A percentile compares a stretch with the other conserved stretches of the same genome.
Evolutionary conservation across 805 yeast species (phyloP).

Genomic region (Cyberlindnera nakhonratchasimensis): DNA sequence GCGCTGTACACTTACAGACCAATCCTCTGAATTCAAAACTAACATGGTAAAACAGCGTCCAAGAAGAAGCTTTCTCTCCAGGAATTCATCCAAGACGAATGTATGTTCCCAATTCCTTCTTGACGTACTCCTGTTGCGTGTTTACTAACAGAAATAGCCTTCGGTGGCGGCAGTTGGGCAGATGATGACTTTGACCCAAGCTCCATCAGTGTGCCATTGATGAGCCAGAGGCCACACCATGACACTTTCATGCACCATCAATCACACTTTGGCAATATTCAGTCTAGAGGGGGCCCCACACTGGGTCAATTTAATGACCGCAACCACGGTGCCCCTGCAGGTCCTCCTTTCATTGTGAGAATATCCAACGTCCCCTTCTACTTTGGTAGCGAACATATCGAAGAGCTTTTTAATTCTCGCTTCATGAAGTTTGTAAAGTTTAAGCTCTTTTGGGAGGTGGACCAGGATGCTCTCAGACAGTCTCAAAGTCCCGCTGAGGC

Average conservation of each 20-base stretch:
- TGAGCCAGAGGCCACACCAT: slow-evolving; percentile 15
- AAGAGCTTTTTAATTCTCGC: slow-evolving; percentile 60
- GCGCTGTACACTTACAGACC: too few species aligned
- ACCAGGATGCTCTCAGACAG: slow-evolving; percentile 32
- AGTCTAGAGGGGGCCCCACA: slow-evolving; percentile 6
- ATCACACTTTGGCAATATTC: slow-evolving; percentile 1
- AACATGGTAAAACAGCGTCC: too few species aligned
- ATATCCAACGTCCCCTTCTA: slow-evolving; percentile 56
- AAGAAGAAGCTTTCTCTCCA: slow-evolving; percentile 27
- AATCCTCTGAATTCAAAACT: too few species aligned
- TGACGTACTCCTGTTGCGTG: neutral
- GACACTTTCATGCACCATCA: slow-evolving; percentile 2
- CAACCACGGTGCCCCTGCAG: slow-evolving; percentile 2
- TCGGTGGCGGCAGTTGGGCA: slow-evolving; percentile 58
- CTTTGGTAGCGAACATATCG: slow-evolving; percentile 47
- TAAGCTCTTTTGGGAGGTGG: slow-evolving; percentile 59
- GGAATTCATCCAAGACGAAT: slow-evolving; percentile 25
- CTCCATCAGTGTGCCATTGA: slow-evolving; percentile 49
- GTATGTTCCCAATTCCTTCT: slow-evolving; percentile 17
- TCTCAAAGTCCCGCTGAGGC: slow-evolving; percentile 17
- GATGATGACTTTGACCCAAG: slow-evolving; percentile 66
- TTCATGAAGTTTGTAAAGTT: slow-evolving; percentile 55
- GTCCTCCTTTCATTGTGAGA: slow-evolving; percentile 65
- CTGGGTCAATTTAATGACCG: neutral
- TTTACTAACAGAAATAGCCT: slow-evolving; percentile 12